These are phyloP conservation scores for Fonsecaea nubica DNA, from an alignment of 2,329 filamentous ascomycete genomes.

Conservation along the genomic window DNA sequence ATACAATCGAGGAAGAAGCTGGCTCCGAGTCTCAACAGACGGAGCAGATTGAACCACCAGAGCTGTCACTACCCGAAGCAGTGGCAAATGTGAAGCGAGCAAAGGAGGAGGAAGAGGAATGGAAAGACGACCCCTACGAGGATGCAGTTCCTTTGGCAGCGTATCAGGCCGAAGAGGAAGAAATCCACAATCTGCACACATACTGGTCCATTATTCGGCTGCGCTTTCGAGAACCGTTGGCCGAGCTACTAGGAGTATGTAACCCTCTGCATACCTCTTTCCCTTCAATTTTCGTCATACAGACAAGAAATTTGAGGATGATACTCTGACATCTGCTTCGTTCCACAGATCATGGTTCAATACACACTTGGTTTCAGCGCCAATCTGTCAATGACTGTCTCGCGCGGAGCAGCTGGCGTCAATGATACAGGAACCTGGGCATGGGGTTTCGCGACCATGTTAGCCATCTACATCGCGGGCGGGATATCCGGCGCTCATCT, in stretches of 20 bases:
- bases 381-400: slow-evolving; percentile 54
- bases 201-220: slow-evolving; percentile 59
- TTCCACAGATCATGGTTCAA: slow-evolving; percentile 39
- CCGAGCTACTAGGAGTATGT: slow-evolving; percentile 59
- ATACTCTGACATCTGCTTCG: neutral
- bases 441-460: slow-evolving; percentile 64
- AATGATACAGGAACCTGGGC: slow-evolving; percentile 54
- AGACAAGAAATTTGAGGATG: neutral
- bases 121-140: slow-evolving; percentile 46
- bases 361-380: slow-evolving; percentile 58
- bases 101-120: slow-evolving; percentile 20
- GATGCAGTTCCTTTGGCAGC: slow-evolving; percentile 55
- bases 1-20: slow-evolving; percentile 29
- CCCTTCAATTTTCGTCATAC: neutral
- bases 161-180: slow-evolving; percentile 53
- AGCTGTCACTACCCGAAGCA: slow-evolving; percentile 22
- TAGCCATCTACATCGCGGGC: slow-evolving; percentile 57
- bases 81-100: slow-evolving; percentile 28
- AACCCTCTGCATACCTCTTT: neutral
- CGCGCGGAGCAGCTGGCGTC: slow-evolving; percentile 47
- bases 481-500: slow-evolving; percentile 57
- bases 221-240: slow-evolving; percentile 60
- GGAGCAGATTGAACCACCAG: slow-evolving; percentile 13
- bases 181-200: slow-evolving; percentile 58
- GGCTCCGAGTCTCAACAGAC: slow-evolving; percentile 2